Evolutionary conservation across 805 yeast species (phyloP).

Genomic region (Teunomyces gatunensis): DNA sequence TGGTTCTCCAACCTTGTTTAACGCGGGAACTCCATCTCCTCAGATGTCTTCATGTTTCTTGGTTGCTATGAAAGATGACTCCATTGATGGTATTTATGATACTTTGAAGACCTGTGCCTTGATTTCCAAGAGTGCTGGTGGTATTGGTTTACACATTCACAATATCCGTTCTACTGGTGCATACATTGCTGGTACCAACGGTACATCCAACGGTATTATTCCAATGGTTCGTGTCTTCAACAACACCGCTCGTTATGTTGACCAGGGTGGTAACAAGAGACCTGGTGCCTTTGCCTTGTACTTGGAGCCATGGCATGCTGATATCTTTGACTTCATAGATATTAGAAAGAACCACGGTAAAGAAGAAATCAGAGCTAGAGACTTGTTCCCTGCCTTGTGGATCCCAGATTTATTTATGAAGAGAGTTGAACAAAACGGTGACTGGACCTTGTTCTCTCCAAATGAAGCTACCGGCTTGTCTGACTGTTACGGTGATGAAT

Average conservation of each 20-base stretch:
- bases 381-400: conserved; percentile 62
- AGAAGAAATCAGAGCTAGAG: conserved; percentile 63
- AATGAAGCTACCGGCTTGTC: conserved; percentile 57
- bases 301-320: conserved; percentile 64
- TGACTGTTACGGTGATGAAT: conserved; percentile 56
- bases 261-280: conserved; percentile 65
- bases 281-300: conserved; percentile 65
- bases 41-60: conserved; percentile 64
- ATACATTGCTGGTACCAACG: conserved; percentile 61
- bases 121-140: conserved; percentile 62
- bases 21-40: conserved; percentile 60
- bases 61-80: conserved; percentile 62
- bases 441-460: conserved; percentile 61
- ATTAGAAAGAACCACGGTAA: conserved; percentile 63
- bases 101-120: conserved; percentile 61
- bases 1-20: conserved; percentile 61
- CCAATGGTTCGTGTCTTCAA: conserved; percentile 65
- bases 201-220: conserved; percentile 60
- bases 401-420: conserved; percentile 62
- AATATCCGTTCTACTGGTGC: conserved; percentile 60
- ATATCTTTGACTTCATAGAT: conserved; percentile 56
- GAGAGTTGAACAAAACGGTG: conserved; percentile 53
- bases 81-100: conserved; percentile 62
- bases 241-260: conserved; percentile 62
- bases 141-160: conserved; percentile 61